These are phyloP conservation scores for Tricholoma sp. DNA, from an alignment of 768 basidiomycete species.

Conservation along the genomic window DNA sequence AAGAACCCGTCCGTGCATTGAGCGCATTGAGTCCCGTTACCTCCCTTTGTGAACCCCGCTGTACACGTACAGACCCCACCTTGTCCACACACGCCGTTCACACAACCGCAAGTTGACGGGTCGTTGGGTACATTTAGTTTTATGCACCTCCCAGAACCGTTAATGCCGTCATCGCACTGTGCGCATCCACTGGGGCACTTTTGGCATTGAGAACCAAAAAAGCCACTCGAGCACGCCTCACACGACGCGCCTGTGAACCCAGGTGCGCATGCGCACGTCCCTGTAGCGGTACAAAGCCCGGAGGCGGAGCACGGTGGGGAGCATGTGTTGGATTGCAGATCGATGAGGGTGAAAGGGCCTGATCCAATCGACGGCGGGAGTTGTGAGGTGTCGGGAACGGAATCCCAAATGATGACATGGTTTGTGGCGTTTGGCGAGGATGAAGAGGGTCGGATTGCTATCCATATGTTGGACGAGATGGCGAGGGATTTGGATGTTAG, in stretches of 20 bases:
- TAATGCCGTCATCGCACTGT: conserved; percentile 71
- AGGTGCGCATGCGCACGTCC: conserved; percentile 61
- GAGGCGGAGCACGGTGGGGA: conserved; percentile 62
- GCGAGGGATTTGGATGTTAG: conserved; percentile 46
- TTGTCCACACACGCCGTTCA: conserved; percentile 68
- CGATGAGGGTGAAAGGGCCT: conserved; percentile 50
- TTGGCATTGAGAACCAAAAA: conserved; percentile 67
- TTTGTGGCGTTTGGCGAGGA: conserved; percentile 26
- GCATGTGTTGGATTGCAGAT: conserved; percentile 55
- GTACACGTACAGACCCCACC: conserved; percentile 65
- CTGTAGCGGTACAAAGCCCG: conserved; percentile 56
- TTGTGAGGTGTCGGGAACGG: conserved; percentile 71
- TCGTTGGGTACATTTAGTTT: conserved; percentile 36
- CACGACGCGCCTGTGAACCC: conserved; percentile 76
- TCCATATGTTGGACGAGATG: conserved; percentile 53
- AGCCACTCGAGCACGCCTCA: conserved; percentile 63
- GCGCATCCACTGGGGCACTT: conserved; percentile 61
- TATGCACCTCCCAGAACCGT: conserved; percentile 69
- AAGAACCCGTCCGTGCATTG: conserved; percentile 64
- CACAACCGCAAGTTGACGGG: conserved; percentile 67
- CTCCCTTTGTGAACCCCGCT: conserved; percentile 52
- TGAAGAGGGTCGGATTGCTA: conserved; percentile 38
- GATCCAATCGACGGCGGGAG: conserved; percentile 42
- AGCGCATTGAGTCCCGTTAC: conserved; percentile 63
- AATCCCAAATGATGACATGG: conserved; percentile 70